These are phyloP conservation scores for Daldinia bambusicola DNA, from an alignment of 495 filamentous ascomycete genomes.

Conservation along the genomic window DNA sequence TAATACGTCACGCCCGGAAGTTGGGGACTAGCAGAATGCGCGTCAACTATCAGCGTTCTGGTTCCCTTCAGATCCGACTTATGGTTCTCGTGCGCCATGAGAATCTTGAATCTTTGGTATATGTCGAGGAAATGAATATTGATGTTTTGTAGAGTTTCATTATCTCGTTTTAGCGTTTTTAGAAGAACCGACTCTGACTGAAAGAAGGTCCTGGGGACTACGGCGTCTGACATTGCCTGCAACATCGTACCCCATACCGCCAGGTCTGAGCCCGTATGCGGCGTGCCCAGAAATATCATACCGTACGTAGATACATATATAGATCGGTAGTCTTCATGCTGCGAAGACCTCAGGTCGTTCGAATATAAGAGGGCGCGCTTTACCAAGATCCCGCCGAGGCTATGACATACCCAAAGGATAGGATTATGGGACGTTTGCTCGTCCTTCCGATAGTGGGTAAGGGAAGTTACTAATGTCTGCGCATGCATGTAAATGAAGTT, in stretches of 20 bases:
- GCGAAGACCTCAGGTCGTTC: constrained; percentile 68
- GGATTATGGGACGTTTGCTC: constrained; percentile 69
- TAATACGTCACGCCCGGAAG: constrained; percentile 78
- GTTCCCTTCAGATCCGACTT: constrained; percentile 72
- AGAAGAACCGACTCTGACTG: constrained; percentile 76
- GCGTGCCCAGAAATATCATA: constrained; percentile 88
- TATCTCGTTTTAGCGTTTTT: constrained; percentile 77
- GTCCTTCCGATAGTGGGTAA: constrained; percentile 62
- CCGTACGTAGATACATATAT: constrained; percentile 86
- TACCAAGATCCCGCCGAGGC: constrained; percentile 81
- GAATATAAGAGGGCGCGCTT: constrained; percentile 73
- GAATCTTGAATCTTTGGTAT: constrained; percentile 75
- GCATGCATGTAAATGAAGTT: constrained; percentile 87
- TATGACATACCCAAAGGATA: constrained; percentile 88
- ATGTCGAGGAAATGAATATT: constrained; percentile 80
- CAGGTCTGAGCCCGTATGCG: constrained; percentile 79
- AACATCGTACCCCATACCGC: constrained; percentile 81
- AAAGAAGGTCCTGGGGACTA: constrained; percentile 75
- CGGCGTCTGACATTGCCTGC: constrained; percentile 75
- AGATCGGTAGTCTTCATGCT: constrained; percentile 77
- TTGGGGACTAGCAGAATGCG: constrained; percentile 77
- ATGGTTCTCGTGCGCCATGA: constrained; percentile 73
- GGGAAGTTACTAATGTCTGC: constrained; percentile 76
- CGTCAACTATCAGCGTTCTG: constrained; percentile 72
- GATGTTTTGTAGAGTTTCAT: constrained; percentile 83